These are phyloP conservation scores for Tanacetum coccineum DNA, from an alignment of 129 eudicot species.

Conservation along the genomic window DNA sequence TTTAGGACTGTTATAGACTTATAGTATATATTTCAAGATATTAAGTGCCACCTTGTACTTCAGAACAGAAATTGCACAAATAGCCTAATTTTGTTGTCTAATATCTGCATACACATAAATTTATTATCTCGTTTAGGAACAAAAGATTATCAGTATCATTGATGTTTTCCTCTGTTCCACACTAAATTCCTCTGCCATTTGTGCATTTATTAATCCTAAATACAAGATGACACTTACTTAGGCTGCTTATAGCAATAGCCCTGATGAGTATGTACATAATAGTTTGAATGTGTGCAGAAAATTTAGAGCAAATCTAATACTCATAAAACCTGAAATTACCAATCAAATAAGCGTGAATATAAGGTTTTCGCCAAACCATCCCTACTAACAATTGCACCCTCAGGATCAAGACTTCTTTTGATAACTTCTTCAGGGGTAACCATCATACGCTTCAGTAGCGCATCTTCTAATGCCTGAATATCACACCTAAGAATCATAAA, in stretches of 20 bases:
- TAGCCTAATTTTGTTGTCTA: neutral
- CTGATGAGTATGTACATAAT: constrained; percentile 1
- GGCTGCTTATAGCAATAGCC: neutral
- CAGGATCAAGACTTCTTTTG: constrained; percentile 94
- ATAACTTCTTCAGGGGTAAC: constrained; percentile 98
- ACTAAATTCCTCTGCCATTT: constrained; percentile 9
- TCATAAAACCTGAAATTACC: constrained; percentile 38
- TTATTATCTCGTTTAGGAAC: constrained; percentile 18
- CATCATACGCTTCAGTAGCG: constrained; percentile 87
- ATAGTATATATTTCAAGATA: neutral
- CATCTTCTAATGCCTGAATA: constrained; percentile 74
- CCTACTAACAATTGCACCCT: constrained; percentile 74
- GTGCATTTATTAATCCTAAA: constrained; percentile 14
- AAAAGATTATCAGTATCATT: neutral
- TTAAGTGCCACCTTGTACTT: constrained; percentile 2
- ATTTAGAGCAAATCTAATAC: constrained; percentile 15
- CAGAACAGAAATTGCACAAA: constrained; percentile 18
- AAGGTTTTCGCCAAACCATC: constrained; percentile 95
- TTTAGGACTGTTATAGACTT: constrained; percentile 18
- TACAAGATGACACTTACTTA: constrained; percentile 20
- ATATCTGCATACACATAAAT: constrained; percentile 7
- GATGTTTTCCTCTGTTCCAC: constrained; percentile 10
- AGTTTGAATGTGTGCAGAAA: neutral
- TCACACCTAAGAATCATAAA: constrained; percentile 65
- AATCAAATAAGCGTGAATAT: constrained; percentile 91